phyloP scores from a whole-genome alignment of 1,284 basidiomycete species.

The Ceratobasidium sp. region DNA sequence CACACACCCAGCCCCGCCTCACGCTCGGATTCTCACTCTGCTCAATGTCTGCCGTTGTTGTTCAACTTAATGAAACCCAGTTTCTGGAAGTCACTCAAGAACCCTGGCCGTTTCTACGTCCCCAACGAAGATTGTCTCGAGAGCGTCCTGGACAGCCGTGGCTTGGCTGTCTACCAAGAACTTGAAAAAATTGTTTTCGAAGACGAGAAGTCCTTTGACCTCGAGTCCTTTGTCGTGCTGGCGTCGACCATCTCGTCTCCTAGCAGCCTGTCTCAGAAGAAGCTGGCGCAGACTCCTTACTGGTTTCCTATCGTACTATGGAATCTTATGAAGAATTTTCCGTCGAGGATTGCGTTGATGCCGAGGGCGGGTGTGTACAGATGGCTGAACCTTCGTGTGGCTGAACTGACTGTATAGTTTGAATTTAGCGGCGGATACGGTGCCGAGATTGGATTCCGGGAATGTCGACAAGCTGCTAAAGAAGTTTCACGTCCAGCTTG shows the following conservation, averaged over 20 bases:
- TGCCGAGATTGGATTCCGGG: no score
- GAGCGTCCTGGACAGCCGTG: neutral
- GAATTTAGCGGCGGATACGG: no score
- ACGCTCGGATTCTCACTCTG: neutral
- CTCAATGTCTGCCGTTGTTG: neutral
- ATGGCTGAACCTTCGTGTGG: no score
- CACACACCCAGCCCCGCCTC: no score
- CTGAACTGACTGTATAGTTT: no score
- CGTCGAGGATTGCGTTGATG: no score
- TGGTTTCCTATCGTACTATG: neutral
- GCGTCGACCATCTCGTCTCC: neutral
- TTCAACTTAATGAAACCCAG: neutral
- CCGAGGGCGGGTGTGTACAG: no score
- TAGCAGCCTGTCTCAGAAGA: neutral
- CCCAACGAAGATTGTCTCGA: neutral
- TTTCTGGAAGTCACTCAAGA: slow-evolving; percentile 4
- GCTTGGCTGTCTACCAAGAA: neutral
- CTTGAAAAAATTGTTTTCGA: neutral
- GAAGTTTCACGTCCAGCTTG: neutral
- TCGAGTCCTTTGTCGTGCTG: neutral
- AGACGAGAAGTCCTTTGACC: neutral
- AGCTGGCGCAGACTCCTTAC: neutral
- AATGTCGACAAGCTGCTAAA: neutral
- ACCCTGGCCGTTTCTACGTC: neutral
- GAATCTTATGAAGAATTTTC: neutral